A percentile compares a stretch with the other conserved stretches of the same genome.
These are phyloP conservation scores for Lathyrus aphaca DNA, from an alignment of 306 rosid species.

Conservation along the genomic window DNA sequence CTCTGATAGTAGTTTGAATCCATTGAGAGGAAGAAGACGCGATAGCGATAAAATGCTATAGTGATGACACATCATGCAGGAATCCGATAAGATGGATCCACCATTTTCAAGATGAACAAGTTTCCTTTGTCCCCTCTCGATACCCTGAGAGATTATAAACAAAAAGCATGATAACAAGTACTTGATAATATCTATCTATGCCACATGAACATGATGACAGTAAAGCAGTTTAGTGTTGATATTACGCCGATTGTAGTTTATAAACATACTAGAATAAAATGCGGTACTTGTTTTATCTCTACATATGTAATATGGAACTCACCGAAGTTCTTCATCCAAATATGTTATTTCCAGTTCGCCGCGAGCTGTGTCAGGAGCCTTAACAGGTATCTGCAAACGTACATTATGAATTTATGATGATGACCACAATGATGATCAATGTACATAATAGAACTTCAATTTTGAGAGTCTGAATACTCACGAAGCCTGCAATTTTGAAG, in stretches of 20 bases:
- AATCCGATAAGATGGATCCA: constrained; percentile 79
- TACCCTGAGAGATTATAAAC: constrained; percentile 56
- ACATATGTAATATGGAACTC: constrained; percentile 42
- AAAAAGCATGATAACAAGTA: background rate
- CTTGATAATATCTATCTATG: constrained; percentile 12
- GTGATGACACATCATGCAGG: constrained; percentile 50
- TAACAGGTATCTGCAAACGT: constrained; percentile 70
- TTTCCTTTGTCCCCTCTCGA: constrained; percentile 95
- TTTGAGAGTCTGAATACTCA: constrained; percentile 49
- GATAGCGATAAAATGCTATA: constrained; percentile 6
- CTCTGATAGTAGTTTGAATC: constrained; percentile 16
- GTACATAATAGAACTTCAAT: constrained; percentile 19
- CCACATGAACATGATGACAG: background rate
- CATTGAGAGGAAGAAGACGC: background rate
- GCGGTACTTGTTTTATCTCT: no score
- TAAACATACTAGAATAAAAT: no score
- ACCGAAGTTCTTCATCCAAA: constrained; percentile 89
- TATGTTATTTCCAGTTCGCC: constrained; percentile 88
- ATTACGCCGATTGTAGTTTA: constrained; percentile 14
- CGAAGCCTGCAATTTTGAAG: constrained; percentile 84
- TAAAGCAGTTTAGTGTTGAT: background rate
- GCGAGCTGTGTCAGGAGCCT: constrained; percentile 91
- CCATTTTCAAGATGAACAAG: constrained; percentile 85
- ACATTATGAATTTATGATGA: background rate
- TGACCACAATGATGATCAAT: background rate